Evolutionary conservation across 805 yeast genomes (phyloP), one percentile per base, ranked within the genome.

Genomic region (Pichia rugopelliculosa): DNA sequence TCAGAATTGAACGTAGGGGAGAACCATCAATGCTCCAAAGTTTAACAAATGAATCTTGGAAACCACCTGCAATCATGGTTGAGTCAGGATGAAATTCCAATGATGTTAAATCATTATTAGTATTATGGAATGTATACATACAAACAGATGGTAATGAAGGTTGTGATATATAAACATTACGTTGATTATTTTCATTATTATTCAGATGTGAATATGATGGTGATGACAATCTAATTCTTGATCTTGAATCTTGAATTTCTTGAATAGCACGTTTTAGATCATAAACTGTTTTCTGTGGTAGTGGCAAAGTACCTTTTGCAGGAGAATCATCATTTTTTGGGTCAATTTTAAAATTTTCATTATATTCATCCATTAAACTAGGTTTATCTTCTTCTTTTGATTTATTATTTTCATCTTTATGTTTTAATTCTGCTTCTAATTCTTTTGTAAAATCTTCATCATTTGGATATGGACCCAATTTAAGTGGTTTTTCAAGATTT

Each of bases 81-180:
- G 91, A 80, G 64, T 91, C 97, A 45, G 83, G 86, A 58, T 91
- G 88, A 70, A 91, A 91, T 53, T 82, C 86, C 41, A 91, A 62
- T 43, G 89, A 79, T n/a, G 95, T 86, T 74, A 93, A 71, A 52
- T 86, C 95, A 54, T 84, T 84, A 61, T 87, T 84, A 11, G 97
- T 87, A 67, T 93, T 93, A 71, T 93, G 99, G 70, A 93, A 90
- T 1, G 98, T 91, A 70, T 93, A 93, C 96, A 91, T 87, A 66
- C 98, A 93, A 33, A 91, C 96, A 48, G 95, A 85, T 21, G 99
- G 99, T 23, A 91, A 77, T 21, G 88, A 72, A 4, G 95, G 84
- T 66, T 86, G 96, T 12, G 52, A 42, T 9, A 47, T 47, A 30
- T 24, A 47, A 2, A 36, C n/a, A 20, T 43, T 23, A 17, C 27